Evolutionary conservation across 305 asterid genomes (phyloP).

Genomic region (Vinca major): DNA sequence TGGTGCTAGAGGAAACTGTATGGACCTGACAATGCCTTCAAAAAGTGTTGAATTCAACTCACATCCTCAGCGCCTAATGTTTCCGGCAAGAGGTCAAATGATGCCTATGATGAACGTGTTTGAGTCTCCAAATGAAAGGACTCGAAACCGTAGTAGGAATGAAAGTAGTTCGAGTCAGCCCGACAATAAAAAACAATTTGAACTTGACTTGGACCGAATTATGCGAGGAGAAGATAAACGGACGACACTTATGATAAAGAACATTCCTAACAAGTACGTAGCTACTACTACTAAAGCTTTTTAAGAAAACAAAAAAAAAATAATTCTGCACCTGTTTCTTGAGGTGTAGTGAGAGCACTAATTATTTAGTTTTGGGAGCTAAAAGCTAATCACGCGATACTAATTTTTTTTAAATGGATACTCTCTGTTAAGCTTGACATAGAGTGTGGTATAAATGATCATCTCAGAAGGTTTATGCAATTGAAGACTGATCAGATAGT

Average conservation of each 20-base stretch:
- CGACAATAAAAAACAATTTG: constrained; percentile 93
- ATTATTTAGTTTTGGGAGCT: not conserved
- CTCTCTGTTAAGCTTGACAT: not conserved
- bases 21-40: constrained; percentile 62
- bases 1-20: constrained; percentile 50
- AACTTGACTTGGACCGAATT: constrained; percentile 87
- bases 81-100: constrained; percentile 88
- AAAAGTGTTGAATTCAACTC: constrained; percentile 62
- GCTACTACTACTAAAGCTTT: not conserved
- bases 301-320: no score
- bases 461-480: not conserved
- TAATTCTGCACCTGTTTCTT: no score
- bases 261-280: constrained; percentile 95
- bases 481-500: not conserved
- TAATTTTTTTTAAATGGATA: not conserved
- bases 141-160: constrained; percentile 61
- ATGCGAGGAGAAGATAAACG: constrained; percentile 89
- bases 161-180: constrained; percentile 59
- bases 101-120: constrained; percentile 69
- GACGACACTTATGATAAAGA: constrained; percentile 97
- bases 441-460: not conserved
- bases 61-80: constrained; percentile 76
- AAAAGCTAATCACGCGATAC: no score
- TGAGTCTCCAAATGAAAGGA: constrained; percentile 86
- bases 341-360: no score